Evolutionary conservation across 2,329 filamentous ascomycete genomes (phyloP), one percentile per base, ranked within the genome.

Genomic region (Aspergillus pseudotamarii): DNA sequence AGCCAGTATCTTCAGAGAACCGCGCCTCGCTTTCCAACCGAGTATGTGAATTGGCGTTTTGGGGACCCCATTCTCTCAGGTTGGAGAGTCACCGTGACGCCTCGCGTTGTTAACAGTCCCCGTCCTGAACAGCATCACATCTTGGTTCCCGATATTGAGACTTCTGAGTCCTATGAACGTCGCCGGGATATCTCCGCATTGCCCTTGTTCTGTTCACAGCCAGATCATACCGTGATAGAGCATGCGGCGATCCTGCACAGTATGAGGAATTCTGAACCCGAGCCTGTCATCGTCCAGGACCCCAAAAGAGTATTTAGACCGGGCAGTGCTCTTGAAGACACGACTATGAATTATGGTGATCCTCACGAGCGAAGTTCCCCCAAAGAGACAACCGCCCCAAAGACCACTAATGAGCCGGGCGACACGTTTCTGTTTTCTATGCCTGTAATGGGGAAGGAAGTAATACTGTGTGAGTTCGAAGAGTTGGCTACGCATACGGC

Each of bases 401-500:
- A 19, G 36, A 60, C 38, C 43, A 50, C 34, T 21, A 46, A 26
- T 28, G n/a, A 59, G 12, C 12, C 21, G 12, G 45, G 12, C n/a
- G 54, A 58, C 16, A n/a, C 30, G 19, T 9, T 38, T 6, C 30
- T 26, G 14, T 23, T 6, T 14, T 14, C 34, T n/a, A 43, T 30
- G 16, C 51, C 12, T 16, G 12, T 9, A 16, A 10, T 36, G 32
- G 34, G 16, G 11, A 21, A 16, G 6, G 51, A 54, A 11, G 34
- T 38, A 0, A 38, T 48, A 3, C 26, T 57, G 6, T 68, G 62
- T 9, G 63, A 60, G 10, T 79, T 78, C 65, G 65, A 65, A n/a
- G 57, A 66, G 9, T 63, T 79, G 16, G 56, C 59, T 6, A 73
- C 75, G 10, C 73, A 75, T 60, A 79, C 76, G 0, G 76, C 75